Evolutionary conservation across 2,329 filamentous ascomycete species (phyloP).

Genomic region (Verticillium zaregamsianum): DNA sequence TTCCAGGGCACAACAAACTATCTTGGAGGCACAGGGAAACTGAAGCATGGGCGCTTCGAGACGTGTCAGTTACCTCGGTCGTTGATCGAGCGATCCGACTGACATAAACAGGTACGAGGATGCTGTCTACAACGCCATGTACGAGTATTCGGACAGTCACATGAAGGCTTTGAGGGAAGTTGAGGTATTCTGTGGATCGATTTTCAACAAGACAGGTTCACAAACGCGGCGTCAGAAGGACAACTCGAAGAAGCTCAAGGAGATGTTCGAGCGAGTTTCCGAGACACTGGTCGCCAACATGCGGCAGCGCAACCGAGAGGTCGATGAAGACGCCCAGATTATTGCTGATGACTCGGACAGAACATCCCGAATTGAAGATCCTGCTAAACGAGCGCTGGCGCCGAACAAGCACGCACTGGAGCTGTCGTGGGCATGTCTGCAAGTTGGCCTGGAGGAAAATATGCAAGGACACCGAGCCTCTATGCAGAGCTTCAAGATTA

Average conservation of each 20-base stretch:
- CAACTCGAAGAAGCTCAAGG: constrained; percentile 44
- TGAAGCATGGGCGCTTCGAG: constrained; percentile 39
- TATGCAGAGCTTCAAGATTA: constrained; percentile 30
- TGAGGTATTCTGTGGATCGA: constrained; percentile 52
- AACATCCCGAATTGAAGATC: constrained; percentile 2
- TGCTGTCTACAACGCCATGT: constrained; percentile 33
- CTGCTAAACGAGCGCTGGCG: neutral
- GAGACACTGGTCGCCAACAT: constrained; percentile 35
- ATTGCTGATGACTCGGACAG: neutral
- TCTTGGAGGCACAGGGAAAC: constrained; percentile 27
- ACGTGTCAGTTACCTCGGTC: constrained; percentile 32
- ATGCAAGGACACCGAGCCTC: constrained; percentile 3
- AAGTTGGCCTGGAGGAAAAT: constrained; percentile 14
- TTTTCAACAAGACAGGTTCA: constrained; percentile 45
- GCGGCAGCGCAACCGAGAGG: constrained; percentile 11
- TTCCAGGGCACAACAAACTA: constrained; percentile 19
- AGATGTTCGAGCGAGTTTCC: constrained; percentile 44
- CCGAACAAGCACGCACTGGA: constrained; percentile 22
- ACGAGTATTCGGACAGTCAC: constrained; percentile 40
- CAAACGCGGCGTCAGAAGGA: constrained; percentile 50
- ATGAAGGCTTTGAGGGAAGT: constrained; percentile 40
- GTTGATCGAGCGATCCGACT: neutral
- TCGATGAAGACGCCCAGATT: neutral
- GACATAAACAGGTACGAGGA: constrained; percentile 38
- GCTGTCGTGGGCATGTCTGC: constrained; percentile 29